Evolutionary conservation across 257 asterid species (phyloP).

Genomic region (Solanum appendiculatum): DNA sequence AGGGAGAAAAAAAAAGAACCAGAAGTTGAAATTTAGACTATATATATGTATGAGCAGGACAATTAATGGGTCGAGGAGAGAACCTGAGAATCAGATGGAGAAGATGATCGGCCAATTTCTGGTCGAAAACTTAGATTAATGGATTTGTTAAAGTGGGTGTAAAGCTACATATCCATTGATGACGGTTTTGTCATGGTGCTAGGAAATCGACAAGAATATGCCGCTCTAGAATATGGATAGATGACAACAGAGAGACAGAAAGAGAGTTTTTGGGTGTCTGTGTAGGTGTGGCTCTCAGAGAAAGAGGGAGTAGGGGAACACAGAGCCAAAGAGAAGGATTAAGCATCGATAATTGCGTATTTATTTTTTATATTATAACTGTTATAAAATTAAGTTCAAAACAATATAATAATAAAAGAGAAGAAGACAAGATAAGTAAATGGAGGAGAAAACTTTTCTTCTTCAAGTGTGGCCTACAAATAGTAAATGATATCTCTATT

Average conservation of each 20-base stretch:
- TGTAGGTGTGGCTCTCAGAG: neutral
- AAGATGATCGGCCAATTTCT: neutral
- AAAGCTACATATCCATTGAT: neutral
- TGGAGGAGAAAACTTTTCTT: no score
- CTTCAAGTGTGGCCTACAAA: no score
- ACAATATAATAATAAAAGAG: no score
- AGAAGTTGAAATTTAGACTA: neutral
- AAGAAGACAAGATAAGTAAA: no score
- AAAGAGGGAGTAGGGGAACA: neutral
- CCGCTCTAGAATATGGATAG: neutral
- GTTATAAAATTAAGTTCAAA: no score
- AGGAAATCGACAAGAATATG: neutral
- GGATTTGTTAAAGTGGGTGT: neutral
- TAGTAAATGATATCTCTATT: no score
- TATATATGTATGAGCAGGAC: neutral
- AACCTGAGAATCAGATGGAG: neutral
- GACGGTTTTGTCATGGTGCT: neutral
- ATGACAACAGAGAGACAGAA: neutral
- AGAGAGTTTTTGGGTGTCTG: neutral
- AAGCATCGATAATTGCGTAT: neutral
- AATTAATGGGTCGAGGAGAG: neutral
- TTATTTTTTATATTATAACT: neutral
- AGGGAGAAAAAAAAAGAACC: neutral
- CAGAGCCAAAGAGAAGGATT: neutral
- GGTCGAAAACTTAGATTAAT: neutral